These are phyloP conservation scores for Capronia epimyces DNA, from an alignment of 2,329 filamentous ascomycete genomes.

Conservation along the genomic window DNA sequence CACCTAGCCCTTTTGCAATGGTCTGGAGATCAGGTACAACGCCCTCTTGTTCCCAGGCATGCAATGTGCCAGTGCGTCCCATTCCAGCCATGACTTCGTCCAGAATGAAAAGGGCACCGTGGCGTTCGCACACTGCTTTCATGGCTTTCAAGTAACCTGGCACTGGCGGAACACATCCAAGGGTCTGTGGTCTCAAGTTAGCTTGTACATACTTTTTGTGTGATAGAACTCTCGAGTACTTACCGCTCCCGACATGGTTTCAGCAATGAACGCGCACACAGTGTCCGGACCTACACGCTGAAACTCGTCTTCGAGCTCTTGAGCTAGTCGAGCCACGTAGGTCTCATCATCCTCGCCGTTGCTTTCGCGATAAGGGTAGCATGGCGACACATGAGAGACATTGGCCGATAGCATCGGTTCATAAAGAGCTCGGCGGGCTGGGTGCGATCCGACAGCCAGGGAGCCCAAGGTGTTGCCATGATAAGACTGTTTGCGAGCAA, in stretches of 20 bases:
- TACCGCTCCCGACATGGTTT: slow-evolving; percentile 67
- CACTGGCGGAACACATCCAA: slow-evolving; percentile 63
- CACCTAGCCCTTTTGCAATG: slow-evolving; percentile 56
- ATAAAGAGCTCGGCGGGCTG: slow-evolving; percentile 56
- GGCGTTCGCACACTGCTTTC: slow-evolving; percentile 60
- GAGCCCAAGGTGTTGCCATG: slow-evolving; percentile 67
- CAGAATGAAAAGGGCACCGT: slow-evolving; percentile 63
- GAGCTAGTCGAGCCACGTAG: slow-evolving; percentile 57
- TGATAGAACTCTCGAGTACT: too few relatives aligned
- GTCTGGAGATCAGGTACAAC: slow-evolving; percentile 56
- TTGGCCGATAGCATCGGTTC: slow-evolving; percentile 54
- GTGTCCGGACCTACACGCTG: slow-evolving; percentile 57
- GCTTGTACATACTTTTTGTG: too few relatives aligned
- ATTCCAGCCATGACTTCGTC: slow-evolving; percentile 60
- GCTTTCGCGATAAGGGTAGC: slow-evolving; percentile 59
- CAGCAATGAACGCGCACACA: slow-evolving; percentile 67
- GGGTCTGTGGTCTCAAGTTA: slow-evolving; percentile 41
- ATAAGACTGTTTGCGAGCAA: slow-evolving; percentile 61
- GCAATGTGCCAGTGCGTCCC: slow-evolving; percentile 52
- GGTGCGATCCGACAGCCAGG: slow-evolving; percentile 59
- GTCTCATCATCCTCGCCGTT: slow-evolving; percentile 48
- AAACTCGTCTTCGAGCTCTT: slow-evolving; percentile 65
- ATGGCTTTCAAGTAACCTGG: slow-evolving; percentile 66
- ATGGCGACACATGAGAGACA: slow-evolving; percentile 59
- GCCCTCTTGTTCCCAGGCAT: slow-evolving; percentile 56